phyloP scores from a whole-genome alignment of 2,329 filamentous ascomycete genomes.

The Exophiala xenobiotica region DNA sequence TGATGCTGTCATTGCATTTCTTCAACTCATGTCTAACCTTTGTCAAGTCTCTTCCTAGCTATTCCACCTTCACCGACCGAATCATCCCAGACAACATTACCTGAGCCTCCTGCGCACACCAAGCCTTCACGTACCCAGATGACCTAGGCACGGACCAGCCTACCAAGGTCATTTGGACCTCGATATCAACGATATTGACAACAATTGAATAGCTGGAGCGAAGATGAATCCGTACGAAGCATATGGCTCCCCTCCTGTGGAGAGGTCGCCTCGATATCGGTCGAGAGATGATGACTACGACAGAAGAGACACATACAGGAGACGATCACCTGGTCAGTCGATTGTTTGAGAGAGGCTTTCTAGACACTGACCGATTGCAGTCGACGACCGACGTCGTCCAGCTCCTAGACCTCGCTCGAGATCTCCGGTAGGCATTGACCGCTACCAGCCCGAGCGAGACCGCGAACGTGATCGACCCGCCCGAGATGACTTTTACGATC shows the following conservation, averaged over 20 bases:
- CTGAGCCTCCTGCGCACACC: constrained; percentile 1
- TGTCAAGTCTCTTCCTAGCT: constrained; percentile 26
- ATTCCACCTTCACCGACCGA: constrained; percentile 8
- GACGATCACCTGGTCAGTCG: constrained; percentile 48
- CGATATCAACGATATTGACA: background rate
- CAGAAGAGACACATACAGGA: constrained; percentile 44
- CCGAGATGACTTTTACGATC: constrained; percentile 59
- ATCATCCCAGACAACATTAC: constrained; percentile 14
- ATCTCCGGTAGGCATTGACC: constrained; percentile 62
- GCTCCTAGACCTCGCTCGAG: constrained; percentile 55
- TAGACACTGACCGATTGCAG: constrained; percentile 10
- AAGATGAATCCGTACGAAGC: constrained; percentile 49
- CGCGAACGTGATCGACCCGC: constrained; percentile 42
- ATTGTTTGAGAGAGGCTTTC: background rate
- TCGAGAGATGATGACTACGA: constrained; percentile 43
- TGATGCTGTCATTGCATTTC: constrained; percentile 14
- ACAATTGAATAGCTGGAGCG: background rate
- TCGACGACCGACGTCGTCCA: constrained; percentile 45
- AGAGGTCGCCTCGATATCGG: constrained; percentile 37
- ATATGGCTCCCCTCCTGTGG: constrained; percentile 42
- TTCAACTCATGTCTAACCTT: constrained; percentile 28
- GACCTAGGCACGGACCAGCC: constrained; percentile 6
- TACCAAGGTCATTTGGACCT: constrained; percentile 5
- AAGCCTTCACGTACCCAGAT: constrained; percentile 4
- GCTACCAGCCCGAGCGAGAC: constrained; percentile 57